Evolutionary conservation across 2,329 filamentous ascomycete genomes (phyloP).

Genomic region (Colletotrichum chrysophilum): DNA sequence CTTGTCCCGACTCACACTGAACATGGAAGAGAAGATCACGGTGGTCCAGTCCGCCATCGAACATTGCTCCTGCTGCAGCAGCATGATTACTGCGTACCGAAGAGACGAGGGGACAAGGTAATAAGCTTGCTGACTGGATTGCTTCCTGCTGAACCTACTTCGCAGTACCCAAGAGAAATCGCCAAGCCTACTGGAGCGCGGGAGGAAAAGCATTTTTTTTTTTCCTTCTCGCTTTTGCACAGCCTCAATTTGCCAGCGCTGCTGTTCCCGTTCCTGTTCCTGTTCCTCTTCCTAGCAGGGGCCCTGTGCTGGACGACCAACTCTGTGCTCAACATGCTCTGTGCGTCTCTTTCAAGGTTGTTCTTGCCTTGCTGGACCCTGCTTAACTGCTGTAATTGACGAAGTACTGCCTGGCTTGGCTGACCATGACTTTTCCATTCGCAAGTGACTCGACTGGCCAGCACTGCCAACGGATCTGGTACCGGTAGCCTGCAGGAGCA

Average conservation of each 20-base stretch:
- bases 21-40: background rate
- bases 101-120: background rate
- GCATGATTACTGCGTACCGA: background rate
- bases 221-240: constrained; percentile 1
- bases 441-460: background rate
- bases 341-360: background rate
- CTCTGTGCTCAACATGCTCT: background rate
- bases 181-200: constrained; percentile 7
- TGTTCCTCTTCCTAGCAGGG: background rate
- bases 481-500: background rate
- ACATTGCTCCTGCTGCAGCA: background rate
- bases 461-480: background rate
- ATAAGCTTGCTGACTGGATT: background rate
- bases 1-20: background rate
- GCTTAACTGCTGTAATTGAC: background rate
- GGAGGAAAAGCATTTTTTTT: background rate
- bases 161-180: background rate
- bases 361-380: background rate
- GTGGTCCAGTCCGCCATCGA: constrained; percentile 5
- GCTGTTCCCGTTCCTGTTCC: background rate
- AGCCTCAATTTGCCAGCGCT: constrained; percentile 7
- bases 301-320: background rate
- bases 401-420: background rate
- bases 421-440: background rate
- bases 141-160: background rate